These are phyloP conservation scores for Maudiozyma turicensis DNA, from an alignment of 805 yeast genomes.

Conservation along the genomic window DNA sequence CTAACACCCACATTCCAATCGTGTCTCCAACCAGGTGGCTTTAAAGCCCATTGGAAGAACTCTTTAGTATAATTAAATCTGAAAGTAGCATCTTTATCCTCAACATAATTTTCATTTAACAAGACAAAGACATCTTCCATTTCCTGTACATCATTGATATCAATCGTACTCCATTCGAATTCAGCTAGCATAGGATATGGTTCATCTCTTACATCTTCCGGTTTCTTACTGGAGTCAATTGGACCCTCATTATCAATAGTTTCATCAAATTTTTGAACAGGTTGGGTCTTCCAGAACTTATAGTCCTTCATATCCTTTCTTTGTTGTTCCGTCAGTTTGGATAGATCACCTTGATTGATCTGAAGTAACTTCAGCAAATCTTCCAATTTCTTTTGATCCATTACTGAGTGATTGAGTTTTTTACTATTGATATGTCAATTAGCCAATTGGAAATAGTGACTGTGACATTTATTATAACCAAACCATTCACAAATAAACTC, in stretches of 20 bases:
- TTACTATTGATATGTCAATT: constrained; percentile 9
- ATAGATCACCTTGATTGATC: constrained; percentile 32
- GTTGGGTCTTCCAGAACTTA: constrained; percentile 97
- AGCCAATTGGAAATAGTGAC: not conserved
- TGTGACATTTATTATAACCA: too few relatives aligned
- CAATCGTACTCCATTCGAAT: constrained; percentile 84
- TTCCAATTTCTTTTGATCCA: constrained; percentile 24
- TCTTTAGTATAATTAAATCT: constrained; percentile 79
- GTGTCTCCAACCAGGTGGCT: constrained; percentile 82
- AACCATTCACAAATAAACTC: too few relatives aligned
- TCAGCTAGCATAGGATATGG: constrained; percentile 68
- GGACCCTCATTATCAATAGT: constrained; percentile 65
- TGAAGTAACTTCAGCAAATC: constrained; percentile 42
- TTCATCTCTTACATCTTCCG: constrained; percentile 58
- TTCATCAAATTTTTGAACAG: constrained; percentile 74
- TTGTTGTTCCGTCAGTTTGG: constrained; percentile 44
- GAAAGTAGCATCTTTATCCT: constrained; percentile 85
- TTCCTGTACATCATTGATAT: constrained; percentile 44
- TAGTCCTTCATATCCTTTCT: constrained; percentile 75
- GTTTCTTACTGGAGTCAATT: constrained; percentile 56
- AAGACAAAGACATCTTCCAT: constrained; percentile 71
- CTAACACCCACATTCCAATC: constrained; percentile 95
- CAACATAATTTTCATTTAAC: constrained; percentile 85
- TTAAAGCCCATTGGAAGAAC: constrained; percentile 86
- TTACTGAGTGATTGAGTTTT: constrained; percentile 5